Base-by-base conservation (phyloP, 192 early-diverging fungal species). In the Backusella liffmaniae region DNA sequence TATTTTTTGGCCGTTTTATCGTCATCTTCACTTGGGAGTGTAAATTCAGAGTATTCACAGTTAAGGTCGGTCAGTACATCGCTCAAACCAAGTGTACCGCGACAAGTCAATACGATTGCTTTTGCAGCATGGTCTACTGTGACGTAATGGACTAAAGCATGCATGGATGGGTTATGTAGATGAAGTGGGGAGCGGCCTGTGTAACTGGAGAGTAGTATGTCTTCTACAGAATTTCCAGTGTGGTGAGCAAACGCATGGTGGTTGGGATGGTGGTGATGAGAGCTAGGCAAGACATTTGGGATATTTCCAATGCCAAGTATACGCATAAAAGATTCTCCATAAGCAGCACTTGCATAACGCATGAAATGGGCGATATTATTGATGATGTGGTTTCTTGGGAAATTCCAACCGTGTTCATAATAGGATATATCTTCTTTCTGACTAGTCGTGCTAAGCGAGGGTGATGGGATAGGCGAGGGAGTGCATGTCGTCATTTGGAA, bases 11-110 rank as follows among this genome's bases (percentile, higher is more conserved):
- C 69, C 12, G 72, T 23, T 30, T 18, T 36, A 7, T 37, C n/a
- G 1, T 67, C 13, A 30, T 67, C 29, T 67, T 67, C 66, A 23
- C 67, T 72, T 0, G 89, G 89, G 41, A 91, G 49, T 0, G 76
- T 53, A 44, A 88, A 80, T 26, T 91, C 88, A 35, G 84, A 77
- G 80, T 95, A 95, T 41, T 92, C 90, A 49, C 92, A 93, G 53
- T 91, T 91, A 66, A 98, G 87, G 81, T 98, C 96, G 29, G 95
- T 92, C 37, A 98, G 83, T 21, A 96, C 81, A 77, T 98, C 96
- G 0, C 91, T 91, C 37, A 96, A 86, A 0, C 94, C 94, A 6
- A 96, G 82, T 1, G 96, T 98, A 16, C 96, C 96, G 5, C 96
- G 91, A 77, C 95, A 92, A 2, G 94, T 92, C 16, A 98, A 77